Conservation (phyloP, 1,284 basidiomycete species). For the Violaceomyces palustris region DNA sequence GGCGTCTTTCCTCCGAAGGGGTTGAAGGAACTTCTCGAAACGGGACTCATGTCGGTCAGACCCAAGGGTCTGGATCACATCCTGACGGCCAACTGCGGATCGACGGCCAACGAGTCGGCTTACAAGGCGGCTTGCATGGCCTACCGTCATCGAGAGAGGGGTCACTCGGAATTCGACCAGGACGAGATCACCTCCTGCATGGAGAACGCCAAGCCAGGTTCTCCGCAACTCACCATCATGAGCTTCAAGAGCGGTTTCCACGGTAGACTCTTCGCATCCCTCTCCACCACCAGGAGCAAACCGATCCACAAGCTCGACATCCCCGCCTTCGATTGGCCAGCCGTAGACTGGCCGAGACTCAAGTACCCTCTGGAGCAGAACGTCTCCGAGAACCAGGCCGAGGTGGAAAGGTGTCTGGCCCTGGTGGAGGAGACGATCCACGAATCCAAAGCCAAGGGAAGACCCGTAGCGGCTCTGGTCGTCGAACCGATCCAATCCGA, state of each 20-base stretch:
- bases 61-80: constrained; percentile 57
- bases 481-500: constrained; percentile 61
- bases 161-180: constrained; percentile 21
- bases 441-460: constrained; percentile 48
- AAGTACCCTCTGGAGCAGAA: constrained; percentile 58
- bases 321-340: constrained; percentile 61
- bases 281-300: constrained; percentile 57
- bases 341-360: constrained; percentile 57
- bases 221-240: constrained; percentile 57
- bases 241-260: constrained; percentile 57
- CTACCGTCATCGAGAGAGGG: constrained; percentile 54
- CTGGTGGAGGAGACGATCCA: constrained; percentile 54
- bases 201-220: constrained; percentile 58
- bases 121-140: constrained; percentile 60
- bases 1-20: constrained; percentile 58
- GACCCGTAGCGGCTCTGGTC: constrained; percentile 59
- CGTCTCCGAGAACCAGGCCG: constrained; percentile 54
- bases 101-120: constrained; percentile 55
- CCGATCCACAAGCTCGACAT: constrained; percentile 60
- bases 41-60: constrained; percentile 56
- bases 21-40: constrained; percentile 56
- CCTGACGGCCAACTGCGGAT: constrained; percentile 53
- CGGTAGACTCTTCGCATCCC: constrained; percentile 49
- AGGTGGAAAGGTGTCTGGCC: constrained; percentile 53
- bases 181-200: constrained; percentile 55